These are phyloP conservation scores for Globisporangium carolinianum DNA, from an alignment of 352 stramenopile genomes.

Conservation along the genomic window DNA sequence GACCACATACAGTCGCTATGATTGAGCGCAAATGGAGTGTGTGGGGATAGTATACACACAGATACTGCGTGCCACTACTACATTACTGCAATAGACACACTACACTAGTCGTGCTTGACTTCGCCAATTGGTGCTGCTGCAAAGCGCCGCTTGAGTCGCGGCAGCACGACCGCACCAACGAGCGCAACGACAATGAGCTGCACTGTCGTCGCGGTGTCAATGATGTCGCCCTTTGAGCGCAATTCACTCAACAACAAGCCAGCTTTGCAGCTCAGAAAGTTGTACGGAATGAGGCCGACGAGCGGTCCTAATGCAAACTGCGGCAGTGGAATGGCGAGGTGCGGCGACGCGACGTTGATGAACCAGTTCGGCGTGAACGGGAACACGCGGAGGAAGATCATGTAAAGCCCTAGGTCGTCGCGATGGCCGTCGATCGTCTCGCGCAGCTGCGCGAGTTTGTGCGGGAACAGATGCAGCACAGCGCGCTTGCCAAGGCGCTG, in stretches of 20 bases:
- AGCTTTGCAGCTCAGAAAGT: slow-evolving; percentile 80
- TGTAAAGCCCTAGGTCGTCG: slow-evolving; percentile 77
- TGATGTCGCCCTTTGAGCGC: slow-evolving; percentile 65
- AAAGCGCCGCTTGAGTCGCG: slow-evolving; percentile 62
- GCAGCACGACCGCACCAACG: slow-evolving; percentile 51
- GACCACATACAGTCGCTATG: too few relatives aligned
- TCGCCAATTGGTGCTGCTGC: slow-evolving; percentile 10
- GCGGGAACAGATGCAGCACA: slow-evolving; percentile 45
- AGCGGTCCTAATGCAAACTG: slow-evolving; percentile 59
- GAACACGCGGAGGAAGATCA: slow-evolving; percentile 78
- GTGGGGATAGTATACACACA: too few relatives aligned
- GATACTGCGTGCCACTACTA: too few relatives aligned
- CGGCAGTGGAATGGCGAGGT: slow-evolving; percentile 55
- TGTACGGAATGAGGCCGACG: slow-evolving; percentile 74
- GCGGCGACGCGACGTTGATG: slow-evolving; percentile 77
- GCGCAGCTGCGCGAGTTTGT: slow-evolving; percentile 39
- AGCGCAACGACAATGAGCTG: slow-evolving; percentile 68
- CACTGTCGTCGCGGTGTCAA: slow-evolving; percentile 65
- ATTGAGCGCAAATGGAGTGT: too few relatives aligned
- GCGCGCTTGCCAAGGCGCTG: slow-evolving; percentile 42
- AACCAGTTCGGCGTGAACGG: slow-evolving; percentile 85
- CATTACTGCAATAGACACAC: too few relatives aligned
- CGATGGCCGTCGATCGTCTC: slow-evolving; percentile 55
- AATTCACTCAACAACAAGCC: slow-evolving; percentile 67
- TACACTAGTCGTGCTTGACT: slow-evolving; percentile 23